phyloP scores from a whole-genome alignment of 306 rosid genomes.

The Vigna unguiculata region DNA sequence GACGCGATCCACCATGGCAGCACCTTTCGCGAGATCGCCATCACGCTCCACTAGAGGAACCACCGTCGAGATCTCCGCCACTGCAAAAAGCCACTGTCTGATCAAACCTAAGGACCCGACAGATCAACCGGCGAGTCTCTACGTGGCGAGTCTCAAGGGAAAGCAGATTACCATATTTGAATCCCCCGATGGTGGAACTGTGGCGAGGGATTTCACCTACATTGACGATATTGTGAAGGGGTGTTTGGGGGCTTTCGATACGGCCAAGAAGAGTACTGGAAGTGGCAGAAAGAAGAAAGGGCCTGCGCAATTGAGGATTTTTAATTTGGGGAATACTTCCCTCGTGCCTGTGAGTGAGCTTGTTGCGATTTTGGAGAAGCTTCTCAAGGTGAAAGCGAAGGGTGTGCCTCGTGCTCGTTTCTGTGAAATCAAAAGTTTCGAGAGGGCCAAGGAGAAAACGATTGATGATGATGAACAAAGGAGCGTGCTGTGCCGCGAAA shows the following conservation, averaged over 20 bases:
- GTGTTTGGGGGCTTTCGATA: slow-evolving; percentile 80
- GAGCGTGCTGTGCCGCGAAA: too few species aligned
- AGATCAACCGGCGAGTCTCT: too few species aligned
- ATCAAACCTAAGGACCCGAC: too few species aligned
- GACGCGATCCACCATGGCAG: too few species aligned
- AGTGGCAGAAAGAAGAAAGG: slow-evolving; percentile 87
- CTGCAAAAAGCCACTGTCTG: too few species aligned
- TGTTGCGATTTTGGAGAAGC: slow-evolving; percentile 81
- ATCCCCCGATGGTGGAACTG: slow-evolving; percentile 70
- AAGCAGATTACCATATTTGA: slow-evolving; percentile 69
- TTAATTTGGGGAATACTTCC: slow-evolving; percentile 80
- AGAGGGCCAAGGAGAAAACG: too few species aligned
- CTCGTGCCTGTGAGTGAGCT: slow-evolving; percentile 83
- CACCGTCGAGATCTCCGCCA: too few species aligned
- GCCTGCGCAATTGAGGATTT: slow-evolving; percentile 78
- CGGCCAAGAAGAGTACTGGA: slow-evolving; percentile 88
- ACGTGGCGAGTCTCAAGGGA: slow-evolving; percentile 73
- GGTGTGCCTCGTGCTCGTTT: too few species aligned
- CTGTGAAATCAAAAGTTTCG: too few species aligned
- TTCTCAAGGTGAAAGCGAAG: slow-evolving; percentile 79
- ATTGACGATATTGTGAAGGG: slow-evolving; percentile 86
- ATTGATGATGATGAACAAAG: too few species aligned
- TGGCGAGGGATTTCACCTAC: slow-evolving; percentile 89
- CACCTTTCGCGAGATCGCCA: too few species aligned
- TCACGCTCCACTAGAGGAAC: too few species aligned